Evolutionary conservation across 106 monocot genomes (phyloP).

Genomic region (Ottelia alismoides): DNA sequence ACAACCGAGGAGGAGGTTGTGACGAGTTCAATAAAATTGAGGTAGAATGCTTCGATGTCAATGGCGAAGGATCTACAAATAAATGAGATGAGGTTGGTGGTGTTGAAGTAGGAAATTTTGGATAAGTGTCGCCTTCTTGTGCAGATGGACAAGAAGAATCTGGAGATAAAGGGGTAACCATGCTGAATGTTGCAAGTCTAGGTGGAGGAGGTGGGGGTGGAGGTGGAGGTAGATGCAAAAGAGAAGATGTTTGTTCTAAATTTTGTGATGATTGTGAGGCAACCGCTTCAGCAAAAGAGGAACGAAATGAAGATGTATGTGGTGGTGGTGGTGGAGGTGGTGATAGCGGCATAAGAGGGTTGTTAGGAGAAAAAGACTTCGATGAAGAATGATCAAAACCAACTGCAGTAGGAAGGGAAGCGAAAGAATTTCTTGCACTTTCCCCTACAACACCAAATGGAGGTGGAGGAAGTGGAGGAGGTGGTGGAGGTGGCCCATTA

Average conservation of each 20-base stretch:
- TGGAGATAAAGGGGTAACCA: conserved; percentile 3
- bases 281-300: background rate
- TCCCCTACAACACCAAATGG: no score
- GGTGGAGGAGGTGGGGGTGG: background rate
- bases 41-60: no score
- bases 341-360: background rate
- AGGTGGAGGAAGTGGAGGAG: conserved; percentile 7
- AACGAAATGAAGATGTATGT: no score
- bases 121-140: no score
- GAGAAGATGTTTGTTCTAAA: background rate
- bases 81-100: no score
- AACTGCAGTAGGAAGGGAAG: background rate
- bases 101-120: background rate
- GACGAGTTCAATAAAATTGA: no score
- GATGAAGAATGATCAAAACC: background rate
- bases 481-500: background rate
- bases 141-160: no score
- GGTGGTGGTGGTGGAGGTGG: background rate
- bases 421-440: background rate
- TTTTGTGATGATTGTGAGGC: background rate
- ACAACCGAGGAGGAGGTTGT: no score
- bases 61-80: no score
- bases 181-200: background rate
- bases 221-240: conserved; percentile 2
- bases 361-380: no score